Percentiles rank a stretch among this genome's conserved stretches.
Evolutionary conservation across 1,284 basidiomycete genomes (phyloP).

Genomic region (Ustilago sp.): DNA sequence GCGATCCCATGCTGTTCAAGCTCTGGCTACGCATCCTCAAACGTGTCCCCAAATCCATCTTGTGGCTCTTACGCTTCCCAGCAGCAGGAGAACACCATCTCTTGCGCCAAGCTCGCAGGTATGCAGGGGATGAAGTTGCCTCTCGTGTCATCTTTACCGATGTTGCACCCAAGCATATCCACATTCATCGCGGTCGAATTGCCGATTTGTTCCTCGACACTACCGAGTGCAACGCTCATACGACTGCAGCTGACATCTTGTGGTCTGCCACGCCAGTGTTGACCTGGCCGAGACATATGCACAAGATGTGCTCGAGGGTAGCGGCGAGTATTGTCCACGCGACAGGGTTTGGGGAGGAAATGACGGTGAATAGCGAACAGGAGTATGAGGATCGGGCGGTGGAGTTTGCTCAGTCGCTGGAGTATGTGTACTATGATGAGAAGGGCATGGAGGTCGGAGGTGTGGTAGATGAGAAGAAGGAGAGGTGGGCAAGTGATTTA

Average conservation of each 20-base stretch:
- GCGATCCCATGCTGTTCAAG: conserved; percentile 73
- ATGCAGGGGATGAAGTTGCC: conserved; percentile 75
- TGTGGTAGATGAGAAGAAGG: conserved; percentile 5
- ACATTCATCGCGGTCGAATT: conserved; percentile 74
- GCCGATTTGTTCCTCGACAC: conserved; percentile 77
- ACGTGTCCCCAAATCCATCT: conserved; percentile 74
- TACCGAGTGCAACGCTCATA: conserved; percentile 77
- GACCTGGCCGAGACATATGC: conserved; percentile 74
- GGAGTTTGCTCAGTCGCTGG: conserved; percentile 71
- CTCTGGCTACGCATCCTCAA: conserved; percentile 75
- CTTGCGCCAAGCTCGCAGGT: conserved; percentile 72
- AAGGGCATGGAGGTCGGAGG: conserved; percentile 20
- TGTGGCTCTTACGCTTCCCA: conserved; percentile 77
- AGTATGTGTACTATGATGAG: conserved; percentile 63
- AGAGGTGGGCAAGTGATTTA: conserved; percentile 33
- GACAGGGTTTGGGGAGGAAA: conserved; percentile 74
- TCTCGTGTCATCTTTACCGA: conserved; percentile 75
- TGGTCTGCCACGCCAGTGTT: conserved; percentile 77
- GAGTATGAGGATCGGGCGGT: conserved; percentile 76
- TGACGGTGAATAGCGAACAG: conserved; percentile 73
- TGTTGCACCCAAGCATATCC: conserved; percentile 74
- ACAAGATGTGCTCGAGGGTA: conserved; percentile 77
- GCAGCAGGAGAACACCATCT: conserved; percentile 74
- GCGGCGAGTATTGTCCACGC: conserved; percentile 75
- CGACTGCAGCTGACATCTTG: conserved; percentile 75